Evolutionary conservation across 805 yeast species (phyloP).

Genomic region (Metschnikowia kofuensis): DNA sequence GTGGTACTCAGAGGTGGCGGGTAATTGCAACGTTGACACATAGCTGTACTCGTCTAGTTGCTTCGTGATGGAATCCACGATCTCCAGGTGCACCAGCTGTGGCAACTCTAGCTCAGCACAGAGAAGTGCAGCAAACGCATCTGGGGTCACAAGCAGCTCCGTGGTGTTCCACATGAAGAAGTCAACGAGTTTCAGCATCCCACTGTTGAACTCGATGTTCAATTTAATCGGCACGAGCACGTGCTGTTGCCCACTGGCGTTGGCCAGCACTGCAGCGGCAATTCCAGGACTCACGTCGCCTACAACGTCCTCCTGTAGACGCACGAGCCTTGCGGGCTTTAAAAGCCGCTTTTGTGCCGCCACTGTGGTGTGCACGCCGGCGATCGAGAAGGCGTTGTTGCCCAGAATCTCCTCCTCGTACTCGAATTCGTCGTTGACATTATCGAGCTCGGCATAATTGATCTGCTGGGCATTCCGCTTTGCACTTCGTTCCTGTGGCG

Average conservation of each 20-base stretch:
- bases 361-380: slow-evolving; percentile 34
- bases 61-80: slow-evolving; percentile 68
- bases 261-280: slow-evolving; percentile 2
- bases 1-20: slow-evolving; percentile 55
- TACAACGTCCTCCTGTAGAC: slow-evolving; percentile 3
- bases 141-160: slow-evolving; percentile 67
- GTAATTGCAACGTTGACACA: slow-evolving; percentile 62
- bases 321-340: slow-evolving; percentile 17
- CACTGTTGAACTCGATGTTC: slow-evolving; percentile 55
- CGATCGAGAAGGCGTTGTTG: slow-evolving; percentile 13
- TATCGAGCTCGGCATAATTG: slow-evolving; percentile 81
- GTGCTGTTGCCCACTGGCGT: slow-evolving; percentile 21
- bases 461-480: slow-evolving; percentile 69
- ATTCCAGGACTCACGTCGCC: slow-evolving; percentile 4
- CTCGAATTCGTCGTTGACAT: slow-evolving; percentile 48
- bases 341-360: slow-evolving; percentile 28
- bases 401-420: slow-evolving; percentile 26
- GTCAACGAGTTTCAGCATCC: slow-evolving; percentile 51
- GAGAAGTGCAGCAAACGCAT: slow-evolving; percentile 68
- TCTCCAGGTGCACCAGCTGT: slow-evolving; percentile 54
- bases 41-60: slow-evolving; percentile 77
- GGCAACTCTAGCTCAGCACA: slow-evolving; percentile 85
- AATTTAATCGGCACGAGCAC: slow-evolving; percentile 65
- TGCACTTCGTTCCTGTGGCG: slow-evolving; percentile 73
- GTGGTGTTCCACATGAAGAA: slow-evolving; percentile 72